Base-by-base conservation (phyloP, 177 flowering plant species). In the Telopea speciosissima region DNA sequence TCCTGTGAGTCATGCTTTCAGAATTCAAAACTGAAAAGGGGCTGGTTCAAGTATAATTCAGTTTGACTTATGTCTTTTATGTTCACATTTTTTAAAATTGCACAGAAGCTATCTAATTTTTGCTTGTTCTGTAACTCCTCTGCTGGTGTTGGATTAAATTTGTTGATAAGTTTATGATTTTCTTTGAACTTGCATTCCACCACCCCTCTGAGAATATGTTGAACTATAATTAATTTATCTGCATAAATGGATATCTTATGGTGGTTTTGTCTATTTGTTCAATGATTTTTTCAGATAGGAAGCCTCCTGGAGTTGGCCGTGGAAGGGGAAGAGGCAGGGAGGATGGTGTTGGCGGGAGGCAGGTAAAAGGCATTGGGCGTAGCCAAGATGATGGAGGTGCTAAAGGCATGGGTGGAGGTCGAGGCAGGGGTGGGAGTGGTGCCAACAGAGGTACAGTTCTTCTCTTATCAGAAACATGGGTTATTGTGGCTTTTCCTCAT, bases 331-430 rank as follows among this genome's bases (percentile, higher is more conserved):
- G 68, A 66, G 68, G 68, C 1, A 66, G 68, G 24, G 68, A 66
- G 21, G 68, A 58, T 0, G 24, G 61, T 58, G 31, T 26, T 56
- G 24, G 68, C 69, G 67, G 74, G 22, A 72, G 72, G 71, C 76
- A 60, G 73, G 67, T 60, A 52, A 74, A 63, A 70, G 78, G 74
- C 21, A 67, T 64, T 28, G 76, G 78, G 7, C 70, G 72, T 67
- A 79, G 79, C 11, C 16, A 75, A 12, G 81, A 79, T 52, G 76
- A 73, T 59, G 79, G 76, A 59, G 70, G 75, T 65, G 62, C 69
- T 36, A 77, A 45, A 56, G 77, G 75, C 12, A 60, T 42, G 64
- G 71, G 67, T 66, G 77, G 73, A 64, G 19, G 54, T 16, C 73
- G 75, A 17, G 80, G 77, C 36, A 74, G 70, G 49, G 80, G 80